phyloP scores from a whole-genome alignment of 306 rosid species.

The Sphenostylis stenocarpa region DNA sequence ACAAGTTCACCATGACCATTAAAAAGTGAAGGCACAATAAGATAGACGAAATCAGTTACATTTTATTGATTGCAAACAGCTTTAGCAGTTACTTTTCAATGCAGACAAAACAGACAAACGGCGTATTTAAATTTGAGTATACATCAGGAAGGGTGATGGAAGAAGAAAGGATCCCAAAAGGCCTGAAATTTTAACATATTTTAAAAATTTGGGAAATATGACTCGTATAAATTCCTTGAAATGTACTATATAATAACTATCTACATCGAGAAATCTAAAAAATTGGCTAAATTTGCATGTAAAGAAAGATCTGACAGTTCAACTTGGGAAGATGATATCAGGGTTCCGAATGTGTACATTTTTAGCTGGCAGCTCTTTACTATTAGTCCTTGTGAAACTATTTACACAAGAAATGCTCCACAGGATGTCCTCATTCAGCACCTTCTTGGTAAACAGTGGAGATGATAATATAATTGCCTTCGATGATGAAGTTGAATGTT shows the following conservation, averaged over 20 bases:
- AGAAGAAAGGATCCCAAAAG: neutral
- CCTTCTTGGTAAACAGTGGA: constrained; percentile 32
- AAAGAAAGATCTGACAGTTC: constrained; percentile 24
- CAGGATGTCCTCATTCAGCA: constrained; percentile 42
- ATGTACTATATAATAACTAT: constrained; percentile 22
- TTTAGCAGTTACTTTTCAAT: neutral
- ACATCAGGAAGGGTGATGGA: constrained; percentile 1
- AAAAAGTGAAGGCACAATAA: neutral
- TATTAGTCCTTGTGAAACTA: constrained; percentile 22
- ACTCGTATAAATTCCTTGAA: neutral
- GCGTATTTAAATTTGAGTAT: neutral
- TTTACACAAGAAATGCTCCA: constrained; percentile 73
- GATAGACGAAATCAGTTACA: neutral
- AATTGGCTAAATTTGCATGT: constrained; percentile 9
- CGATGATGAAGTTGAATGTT: constrained; percentile 51
- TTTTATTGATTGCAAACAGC: constrained; percentile 8
- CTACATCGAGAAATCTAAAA: constrained; percentile 21
- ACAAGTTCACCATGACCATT: neutral
- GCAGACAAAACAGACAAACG: neutral
- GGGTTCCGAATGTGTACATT: constrained; percentile 61
- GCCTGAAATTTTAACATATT: neutral
- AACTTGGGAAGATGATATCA: constrained; percentile 51
- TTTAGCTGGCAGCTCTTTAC: constrained; percentile 16
- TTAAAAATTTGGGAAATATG: constrained; percentile 1
- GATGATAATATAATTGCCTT: constrained; percentile 48